Conservation (phyloP, 495 filamentous ascomycete species). For the Penicillium soppii region DNA sequence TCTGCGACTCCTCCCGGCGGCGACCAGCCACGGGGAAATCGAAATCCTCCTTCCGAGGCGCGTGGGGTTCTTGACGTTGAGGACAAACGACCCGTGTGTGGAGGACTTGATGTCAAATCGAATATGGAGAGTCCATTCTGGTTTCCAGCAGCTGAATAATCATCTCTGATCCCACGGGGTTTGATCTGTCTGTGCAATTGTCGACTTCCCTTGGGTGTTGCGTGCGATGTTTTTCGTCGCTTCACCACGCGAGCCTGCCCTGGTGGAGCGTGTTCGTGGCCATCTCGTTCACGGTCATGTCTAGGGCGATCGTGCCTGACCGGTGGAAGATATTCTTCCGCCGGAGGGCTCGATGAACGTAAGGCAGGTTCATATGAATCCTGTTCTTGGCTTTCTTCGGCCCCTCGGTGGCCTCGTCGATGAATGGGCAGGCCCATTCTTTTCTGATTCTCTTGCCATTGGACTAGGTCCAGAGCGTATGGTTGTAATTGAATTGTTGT, state of each 20-base stretch:
- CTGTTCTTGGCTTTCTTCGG: constrained; percentile 54
- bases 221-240: constrained; percentile 34
- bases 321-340: constrained; percentile 21
- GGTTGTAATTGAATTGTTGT: constrained; percentile 77
- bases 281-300: neutral
- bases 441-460: constrained; percentile 38
- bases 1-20: constrained; percentile 32
- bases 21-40: constrained; percentile 38
- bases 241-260: constrained; percentile 19
- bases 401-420: constrained; percentile 31
- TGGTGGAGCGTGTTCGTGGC: neutral
- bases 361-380: constrained; percentile 26
- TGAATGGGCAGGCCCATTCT: constrained; percentile 37
- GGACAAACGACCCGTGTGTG: constrained; percentile 34
- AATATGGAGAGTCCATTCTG: constrained; percentile 15
- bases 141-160: constrained; percentile 9
- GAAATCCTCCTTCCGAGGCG: constrained; percentile 31
- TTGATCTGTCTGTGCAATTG: constrained; percentile 6
- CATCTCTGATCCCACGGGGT: constrained; percentile 30
- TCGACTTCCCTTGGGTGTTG: constrained; percentile 6
- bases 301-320: constrained; percentile 9
- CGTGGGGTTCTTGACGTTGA: constrained; percentile 19
- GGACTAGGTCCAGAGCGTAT: constrained; percentile 64
- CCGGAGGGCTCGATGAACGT: constrained; percentile 35
- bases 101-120: constrained; percentile 42